Evolutionary conservation across 2,329 filamentous ascomycete genomes (phyloP), one percentile per base, ranked within the genome.

Genomic region (Penicillium sp.): DNA sequence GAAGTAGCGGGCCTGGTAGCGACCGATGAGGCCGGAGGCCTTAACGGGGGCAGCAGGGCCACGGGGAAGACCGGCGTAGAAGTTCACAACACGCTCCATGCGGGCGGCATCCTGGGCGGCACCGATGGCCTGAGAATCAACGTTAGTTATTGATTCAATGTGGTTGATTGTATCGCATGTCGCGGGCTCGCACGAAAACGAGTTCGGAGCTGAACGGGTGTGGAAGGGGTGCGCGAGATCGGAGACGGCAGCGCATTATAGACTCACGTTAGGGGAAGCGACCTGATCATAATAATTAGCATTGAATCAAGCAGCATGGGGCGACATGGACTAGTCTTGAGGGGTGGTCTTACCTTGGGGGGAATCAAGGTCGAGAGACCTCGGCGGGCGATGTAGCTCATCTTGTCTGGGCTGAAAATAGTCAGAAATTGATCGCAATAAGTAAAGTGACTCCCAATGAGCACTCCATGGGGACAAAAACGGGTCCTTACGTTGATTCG

Each of bases 41-140:
- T 96, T 86, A 67, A 85, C 77, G 77, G 91, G 87, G 70, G 94
- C 92, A 71, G 92, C 92, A 67, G 90, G 78, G 68, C 94, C 95
- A 73, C 92, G 91, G 74, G 95, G 94, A 56, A 99, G 91, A 79
- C 93, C 95, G 83, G 95, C 91, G 85, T 99, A 99, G 85, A 99
- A 97, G 81, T 85, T 90, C 77, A 97, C 93, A 68, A 99, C 92
- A 71, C 92, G 90, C 77, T 96, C 89, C 94, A 99, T 97, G 76
- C 93, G 91, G 73, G 92, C 85, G 74, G 94, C 94, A 86, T 97
- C 93, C 74, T 92, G 90, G 67, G 92, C 92, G 74, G 89, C 89
- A 72, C 94, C 93, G 74, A 99, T 92, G 69, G 90, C 92, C 94
- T 97, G 75, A 5, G 48, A 65, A 97, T 75, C 13, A 46, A 65